phyloP scores from a whole-genome alignment of 495 filamentous ascomycete species.

The Chaetomium tenue region DNA sequence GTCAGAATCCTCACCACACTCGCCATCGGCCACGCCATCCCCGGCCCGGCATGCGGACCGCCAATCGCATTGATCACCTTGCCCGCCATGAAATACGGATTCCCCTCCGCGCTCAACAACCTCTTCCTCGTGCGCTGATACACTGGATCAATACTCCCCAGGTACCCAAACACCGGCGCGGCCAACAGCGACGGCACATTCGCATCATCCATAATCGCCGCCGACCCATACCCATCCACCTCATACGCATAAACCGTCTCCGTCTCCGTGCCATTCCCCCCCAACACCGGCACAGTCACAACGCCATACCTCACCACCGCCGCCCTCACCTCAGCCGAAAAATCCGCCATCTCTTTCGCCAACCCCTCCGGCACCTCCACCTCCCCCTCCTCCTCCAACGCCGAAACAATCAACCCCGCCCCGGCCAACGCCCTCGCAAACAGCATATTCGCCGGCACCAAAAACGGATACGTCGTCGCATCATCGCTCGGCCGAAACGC shows the following conservation, averaged over 20 bases:
- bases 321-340: slow-evolving; percentile 46
- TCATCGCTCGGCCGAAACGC: slow-evolving; percentile 68
- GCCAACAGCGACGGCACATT: slow-evolving; percentile 59
- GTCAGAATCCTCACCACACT: slow-evolving; percentile 50
- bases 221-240: slow-evolving; percentile 56
- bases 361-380: slow-evolving; percentile 30
- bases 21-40: slow-evolving; percentile 60
- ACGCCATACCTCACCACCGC: slow-evolving; percentile 55
- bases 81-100: slow-evolving; percentile 59
- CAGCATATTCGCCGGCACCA: slow-evolving; percentile 70
- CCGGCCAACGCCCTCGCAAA: slow-evolving; percentile 55
- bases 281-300: slow-evolving; percentile 36
- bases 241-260: slow-evolving; percentile 58
- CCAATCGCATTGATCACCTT: slow-evolving; percentile 54
- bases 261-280: slow-evolving; percentile 8
- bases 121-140: slow-evolving; percentile 54
- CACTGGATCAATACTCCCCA: slow-evolving; percentile 41
- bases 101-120: slow-evolving; percentile 45
- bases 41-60: slow-evolving; percentile 57
- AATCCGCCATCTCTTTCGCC: slow-evolving; percentile 48
- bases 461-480: slow-evolving; percentile 53
- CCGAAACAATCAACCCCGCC: slow-evolving; percentile 49
- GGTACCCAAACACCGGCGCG: slow-evolving; percentile 53
- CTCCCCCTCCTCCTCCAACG: slow-evolving; percentile 33
- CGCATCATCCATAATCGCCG: slow-evolving; percentile 61